Evolutionary conservation across 2,329 filamentous ascomycete species (phyloP), one percentile per base, ranked within the genome.

Genomic region (Pseudogymnoascus sp.): DNA sequence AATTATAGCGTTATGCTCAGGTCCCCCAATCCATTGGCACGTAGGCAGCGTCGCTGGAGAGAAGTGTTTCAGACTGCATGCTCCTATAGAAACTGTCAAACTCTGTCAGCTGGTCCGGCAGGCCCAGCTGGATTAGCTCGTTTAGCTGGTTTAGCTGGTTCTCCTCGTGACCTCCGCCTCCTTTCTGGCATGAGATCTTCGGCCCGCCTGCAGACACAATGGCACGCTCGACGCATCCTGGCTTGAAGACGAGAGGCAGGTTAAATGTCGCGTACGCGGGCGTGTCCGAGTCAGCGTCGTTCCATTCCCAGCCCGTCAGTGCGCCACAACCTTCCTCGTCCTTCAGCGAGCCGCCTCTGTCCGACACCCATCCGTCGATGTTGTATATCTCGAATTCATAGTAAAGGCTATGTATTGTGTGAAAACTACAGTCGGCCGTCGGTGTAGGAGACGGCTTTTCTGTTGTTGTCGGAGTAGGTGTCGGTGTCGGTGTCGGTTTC

Each of bases 141-240:
- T 37, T 37, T 33, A 33, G 31, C 31, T 33, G 5, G 33, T 35
- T 38, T 38, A 38, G 35, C 35, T 38, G 35, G 14, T 38, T 38
- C 14, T 1, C 35, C 35, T 1, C 35, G 35, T 38, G 35, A n/a
- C 5, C 35, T 1, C 35, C 35, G 35, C 35, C 13, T 6, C 5
- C 5, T 0, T n/a, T 38, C 35, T 38, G 35, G 50, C 70, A 71
- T 26, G 66, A 66, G 50, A 70, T 56, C 60, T 65, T 65, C 13
- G 69, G 70, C 14, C 70, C 70, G 13, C 70, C 70, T 1, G 69
- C 70, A 3, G 68, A 70, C 29, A 64, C 65, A 38, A 72, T 71
- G 26, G 70, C 70, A 26, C 69, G 66, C 65, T 71, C 70, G 24
- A 72, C 68, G 62, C 70, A 72, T 10, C 70, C 70, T 10, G 33